Conservation (phyloP, 2,329 filamentous ascomycete species). For the Fusarium agapanthi region DNA sequence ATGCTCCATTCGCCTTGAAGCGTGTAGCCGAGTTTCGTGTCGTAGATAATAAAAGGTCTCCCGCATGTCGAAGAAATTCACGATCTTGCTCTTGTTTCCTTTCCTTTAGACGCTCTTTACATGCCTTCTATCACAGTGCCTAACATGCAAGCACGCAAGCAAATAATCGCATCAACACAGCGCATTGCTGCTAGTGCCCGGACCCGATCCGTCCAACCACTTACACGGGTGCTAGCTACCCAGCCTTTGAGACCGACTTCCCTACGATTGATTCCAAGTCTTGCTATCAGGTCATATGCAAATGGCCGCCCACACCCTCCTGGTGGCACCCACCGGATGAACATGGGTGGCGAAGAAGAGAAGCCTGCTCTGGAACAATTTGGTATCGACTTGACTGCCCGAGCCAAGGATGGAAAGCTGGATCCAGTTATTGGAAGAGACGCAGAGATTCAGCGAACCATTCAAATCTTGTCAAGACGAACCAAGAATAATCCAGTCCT, state of each 20-base stretch:
- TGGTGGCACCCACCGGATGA: slow-evolving; percentile 93
- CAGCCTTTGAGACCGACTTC: slow-evolving; percentile 35
- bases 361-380: slow-evolving; percentile 92
- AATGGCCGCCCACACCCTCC: slow-evolving; percentile 85
- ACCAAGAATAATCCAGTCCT: slow-evolving; percentile 97
- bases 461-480: slow-evolving; percentile 89
- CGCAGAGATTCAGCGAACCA: slow-evolving; percentile 89
- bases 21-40: slow-evolving; percentile 23
- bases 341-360: slow-evolving; percentile 77
- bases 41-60: slow-evolving; percentile 34
- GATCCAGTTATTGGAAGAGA: slow-evolving; percentile 97
- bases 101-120: not conserved
- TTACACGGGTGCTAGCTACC: slow-evolving; percentile 39
- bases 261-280: slow-evolving; percentile 49
- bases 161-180: slow-evolving; percentile 51
- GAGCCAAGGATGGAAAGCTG: slow-evolving; percentile 86
- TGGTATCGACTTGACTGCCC: slow-evolving; percentile 87
- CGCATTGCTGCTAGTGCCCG: slow-evolving; percentile 47
- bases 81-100: slow-evolving; percentile 7
- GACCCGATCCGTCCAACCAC: slow-evolving; percentile 42
- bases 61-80: not conserved
- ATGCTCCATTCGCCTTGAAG: slow-evolving; percentile 44
- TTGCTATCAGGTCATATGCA: slow-evolving; percentile 64
- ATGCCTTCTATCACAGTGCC: slow-evolving; percentile 18
- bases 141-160: slow-evolving; percentile 54